Conservation (phyloP, 495 filamentous ascomycete species). For the Annulohypoxylon moriforme region DNA sequence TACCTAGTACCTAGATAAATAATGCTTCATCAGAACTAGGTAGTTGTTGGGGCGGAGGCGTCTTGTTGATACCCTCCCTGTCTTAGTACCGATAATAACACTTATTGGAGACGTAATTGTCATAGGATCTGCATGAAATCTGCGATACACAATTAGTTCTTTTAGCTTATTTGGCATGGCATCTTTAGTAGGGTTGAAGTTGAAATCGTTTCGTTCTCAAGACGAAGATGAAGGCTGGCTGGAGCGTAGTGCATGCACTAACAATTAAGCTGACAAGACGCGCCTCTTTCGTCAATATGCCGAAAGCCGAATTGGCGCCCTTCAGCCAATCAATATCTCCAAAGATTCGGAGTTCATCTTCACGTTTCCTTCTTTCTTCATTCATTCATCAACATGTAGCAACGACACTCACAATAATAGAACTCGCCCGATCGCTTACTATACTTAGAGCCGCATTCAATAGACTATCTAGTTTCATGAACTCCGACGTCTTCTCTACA, state of each 20-base stretch:
- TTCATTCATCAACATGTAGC: not conserved
- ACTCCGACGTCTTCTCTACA: conserved; percentile 12
- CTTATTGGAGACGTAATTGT: no score
- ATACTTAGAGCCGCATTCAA: not conserved
- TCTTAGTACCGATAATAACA: no score
- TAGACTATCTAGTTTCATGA: not conserved
- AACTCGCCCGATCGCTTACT: not conserved
- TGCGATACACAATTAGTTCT: no score
- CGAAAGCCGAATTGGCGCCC: conserved; percentile 16
- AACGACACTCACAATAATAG: conserved; percentile 1
- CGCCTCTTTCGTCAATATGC: conserved; percentile 19
- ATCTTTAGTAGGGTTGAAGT: no score
- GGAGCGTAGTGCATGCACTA: not conserved
- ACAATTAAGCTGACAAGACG: conserved; percentile 10
- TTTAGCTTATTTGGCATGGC: no score
- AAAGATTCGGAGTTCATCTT: conserved; percentile 22
- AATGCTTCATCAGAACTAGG: not conserved
- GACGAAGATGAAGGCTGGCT: no score
- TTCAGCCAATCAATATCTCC: conserved; percentile 21
- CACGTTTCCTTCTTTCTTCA: not conserved
- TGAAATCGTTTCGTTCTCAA: no score
- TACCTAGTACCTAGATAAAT: not conserved
- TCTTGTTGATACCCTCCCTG: not conserved
- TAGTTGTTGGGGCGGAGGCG: not conserved
- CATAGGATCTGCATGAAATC: no score